phyloP scores from a whole-genome alignment of 441 rosid species.

The Croton setiger region DNA sequence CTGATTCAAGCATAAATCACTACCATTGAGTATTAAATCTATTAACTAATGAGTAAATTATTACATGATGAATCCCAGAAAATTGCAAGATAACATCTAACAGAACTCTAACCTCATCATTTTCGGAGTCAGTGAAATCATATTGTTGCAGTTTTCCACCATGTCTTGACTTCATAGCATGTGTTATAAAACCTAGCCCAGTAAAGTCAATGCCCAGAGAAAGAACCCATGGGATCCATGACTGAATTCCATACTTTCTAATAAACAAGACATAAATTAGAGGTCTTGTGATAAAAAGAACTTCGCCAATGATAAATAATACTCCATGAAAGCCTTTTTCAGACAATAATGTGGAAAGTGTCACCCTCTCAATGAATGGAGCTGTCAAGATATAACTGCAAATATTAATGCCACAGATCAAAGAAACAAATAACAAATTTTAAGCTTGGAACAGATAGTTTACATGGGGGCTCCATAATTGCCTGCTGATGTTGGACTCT shows the following conservation, averaged over 20 bases:
- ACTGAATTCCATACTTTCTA: constrained; percentile 66
- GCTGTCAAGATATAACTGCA: constrained; percentile 31
- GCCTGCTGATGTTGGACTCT: constrained; percentile 67
- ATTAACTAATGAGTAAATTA: neutral
- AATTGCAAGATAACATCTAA: constrained; percentile 3
- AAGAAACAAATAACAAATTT: constrained; percentile 12
- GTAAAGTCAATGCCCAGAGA: constrained; percentile 64
- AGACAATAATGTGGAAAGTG: constrained; percentile 52
- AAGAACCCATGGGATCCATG: constrained; percentile 92
- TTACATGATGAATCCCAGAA: neutral
- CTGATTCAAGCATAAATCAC: constrained; percentile 38
- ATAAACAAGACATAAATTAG: constrained; percentile 80
- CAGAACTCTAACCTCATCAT: constrained; percentile 60
- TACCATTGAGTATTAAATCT: constrained; percentile 16
- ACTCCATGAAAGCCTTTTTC: constrained; percentile 68
- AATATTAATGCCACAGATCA: constrained; percentile 16
- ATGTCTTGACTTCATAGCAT: constrained; percentile 29
- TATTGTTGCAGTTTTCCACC: constrained; percentile 38
- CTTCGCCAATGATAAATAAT: constrained; percentile 62
- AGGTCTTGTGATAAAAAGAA: constrained; percentile 73
- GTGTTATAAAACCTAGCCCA: constrained; percentile 56
- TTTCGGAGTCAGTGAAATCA: constrained; percentile 50
- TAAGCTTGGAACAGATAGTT: constrained; percentile 7
- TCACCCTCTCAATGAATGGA: constrained; percentile 37
- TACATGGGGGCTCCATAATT: constrained; percentile 53